phyloP scores from a whole-genome alignment of 129 eudicot species.

The carrot (Daucus carota) region DH1_v3.0 NC_030384.2:33787501-33788000 shows the following conservation, averaged over 20 bases:
- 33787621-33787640: neutral
- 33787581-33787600: neutral
- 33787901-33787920: conserved; percentile 3
- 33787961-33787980: conserved; percentile 4
- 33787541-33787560: conserved; percentile 5
- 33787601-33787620: neutral
- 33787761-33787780: neutral
- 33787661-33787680: conserved; percentile 33
- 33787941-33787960: neutral
- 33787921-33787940: conserved; percentile 18
- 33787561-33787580: neutral
- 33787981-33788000: neutral
- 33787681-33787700: neutral
- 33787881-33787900: neutral
- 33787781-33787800: neutral
- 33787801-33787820: neutral
- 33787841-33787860: neutral
- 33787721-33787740: neutral
- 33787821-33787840: conserved; percentile 1
- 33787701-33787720: conserved; percentile 3
- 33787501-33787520: conserved; percentile 6
- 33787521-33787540: neutral
- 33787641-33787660: neutral
- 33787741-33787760: neutral
- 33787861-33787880: neutral